Evolutionary conservation across 176 grass and related monocot genomes (phyloP).

Genomic region (Bromus sterilis): DNA sequence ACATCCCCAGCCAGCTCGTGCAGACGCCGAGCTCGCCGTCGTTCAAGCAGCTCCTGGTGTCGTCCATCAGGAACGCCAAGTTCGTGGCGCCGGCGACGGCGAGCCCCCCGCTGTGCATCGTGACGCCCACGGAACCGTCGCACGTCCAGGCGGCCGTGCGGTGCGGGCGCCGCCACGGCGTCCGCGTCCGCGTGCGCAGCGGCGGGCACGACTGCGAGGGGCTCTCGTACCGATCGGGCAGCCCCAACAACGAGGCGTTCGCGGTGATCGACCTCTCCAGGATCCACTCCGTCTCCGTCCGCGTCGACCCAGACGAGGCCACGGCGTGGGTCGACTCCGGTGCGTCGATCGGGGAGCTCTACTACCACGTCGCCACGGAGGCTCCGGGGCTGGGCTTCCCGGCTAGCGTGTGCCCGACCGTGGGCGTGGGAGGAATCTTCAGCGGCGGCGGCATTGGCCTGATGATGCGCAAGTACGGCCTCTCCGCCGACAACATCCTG

Average conservation of each 20-base stretch:
- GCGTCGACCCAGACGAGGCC: not conserved
- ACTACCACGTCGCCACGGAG: not conserved
- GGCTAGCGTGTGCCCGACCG: not conserved
- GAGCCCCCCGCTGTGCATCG: constrained; percentile 41
- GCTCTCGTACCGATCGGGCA: constrained; percentile 38
- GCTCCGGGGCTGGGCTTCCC: not conserved
- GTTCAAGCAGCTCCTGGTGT: constrained; percentile 24
- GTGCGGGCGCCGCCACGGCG: constrained; percentile 22
- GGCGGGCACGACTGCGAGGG: constrained; percentile 78
- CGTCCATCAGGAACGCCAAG: constrained; percentile 33
- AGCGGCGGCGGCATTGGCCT: not conserved
- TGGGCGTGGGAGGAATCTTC: not conserved
- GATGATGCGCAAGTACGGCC: not conserved
- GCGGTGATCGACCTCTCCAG: constrained; percentile 21
- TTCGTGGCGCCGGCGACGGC: constrained; percentile 11
- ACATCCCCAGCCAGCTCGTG: not conserved
- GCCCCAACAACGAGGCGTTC: not conserved
- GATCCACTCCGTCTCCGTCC: not conserved
- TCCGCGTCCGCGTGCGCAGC: constrained; percentile 45
- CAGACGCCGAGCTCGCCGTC: not conserved
- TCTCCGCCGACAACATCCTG: not conserved
- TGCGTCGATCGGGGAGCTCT: not conserved
- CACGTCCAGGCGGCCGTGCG: constrained; percentile 42
- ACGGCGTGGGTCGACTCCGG: not conserved
- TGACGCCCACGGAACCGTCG: constrained; percentile 24